These are phyloP conservation scores for Clavaria fumosa DNA, from an alignment of 768 basidiomycete genomes.

Conservation along the genomic window DNA sequence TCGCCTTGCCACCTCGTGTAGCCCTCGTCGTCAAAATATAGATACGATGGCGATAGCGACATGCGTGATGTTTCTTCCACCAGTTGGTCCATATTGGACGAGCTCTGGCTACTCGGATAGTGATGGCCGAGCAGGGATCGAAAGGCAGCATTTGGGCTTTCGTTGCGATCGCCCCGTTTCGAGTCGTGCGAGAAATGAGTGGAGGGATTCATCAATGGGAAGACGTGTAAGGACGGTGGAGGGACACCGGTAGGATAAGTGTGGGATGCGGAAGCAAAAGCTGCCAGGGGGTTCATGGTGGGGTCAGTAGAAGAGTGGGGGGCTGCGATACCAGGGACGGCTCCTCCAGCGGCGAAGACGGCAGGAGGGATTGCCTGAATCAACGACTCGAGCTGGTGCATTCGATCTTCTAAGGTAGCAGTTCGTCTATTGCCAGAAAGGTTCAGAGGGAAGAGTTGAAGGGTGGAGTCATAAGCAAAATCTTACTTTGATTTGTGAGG, in stretches of 20 bases:
- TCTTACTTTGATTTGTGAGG: conserved; percentile 81
- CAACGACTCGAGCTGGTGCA: conserved; percentile 76
- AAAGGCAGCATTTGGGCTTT: conserved; percentile 29
- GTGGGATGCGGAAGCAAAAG: conserved; percentile 27
- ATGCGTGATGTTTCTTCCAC: conserved; percentile 45
- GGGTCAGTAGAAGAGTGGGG: conserved; percentile 19
- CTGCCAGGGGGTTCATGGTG: conserved; percentile 20
- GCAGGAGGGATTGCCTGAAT: conserved; percentile 76
- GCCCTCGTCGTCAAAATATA: conserved; percentile 80
- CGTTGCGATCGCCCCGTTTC: conserved; percentile 28
- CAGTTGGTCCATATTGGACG: conserved; percentile 27
- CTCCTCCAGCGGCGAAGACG: conserved; percentile 51
- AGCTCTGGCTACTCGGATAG: conserved; percentile 11
- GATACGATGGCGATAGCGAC: conserved; percentile 61
- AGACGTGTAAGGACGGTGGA: conserved; percentile 64
- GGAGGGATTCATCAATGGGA: conserved; percentile 69
- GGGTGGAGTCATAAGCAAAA: conserved; percentile 1
- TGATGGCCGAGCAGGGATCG: conserved; percentile 24
- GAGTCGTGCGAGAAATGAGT: conserved; percentile 49
- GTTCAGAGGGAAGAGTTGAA: background rate
- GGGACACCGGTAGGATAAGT: conserved; percentile 41
- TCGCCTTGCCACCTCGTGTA: conserved; percentile 87
- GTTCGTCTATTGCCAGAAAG: conserved; percentile 36
- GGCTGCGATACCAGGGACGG: conserved; percentile 14
- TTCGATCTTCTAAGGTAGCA: conserved; percentile 72